These are phyloP conservation scores for Moricandia arvensis DNA, from an alignment of 345 rosid species.

Conservation along the genomic window DNA sequence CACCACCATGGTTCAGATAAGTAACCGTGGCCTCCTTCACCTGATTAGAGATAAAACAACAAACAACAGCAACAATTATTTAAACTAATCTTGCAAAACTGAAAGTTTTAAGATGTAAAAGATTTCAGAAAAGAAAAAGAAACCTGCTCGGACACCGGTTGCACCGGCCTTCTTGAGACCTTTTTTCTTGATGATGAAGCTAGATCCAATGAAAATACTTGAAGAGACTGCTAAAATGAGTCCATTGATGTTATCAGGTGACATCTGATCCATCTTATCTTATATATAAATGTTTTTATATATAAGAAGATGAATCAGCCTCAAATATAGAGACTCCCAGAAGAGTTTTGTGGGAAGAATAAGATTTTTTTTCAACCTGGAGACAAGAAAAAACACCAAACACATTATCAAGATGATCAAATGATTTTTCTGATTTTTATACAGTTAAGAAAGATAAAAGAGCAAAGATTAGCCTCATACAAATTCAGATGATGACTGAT, in stretches of 20 bases:
- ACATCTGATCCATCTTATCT: constrained; percentile 44
- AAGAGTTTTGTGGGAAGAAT: not conserved
- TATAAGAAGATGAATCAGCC: constrained; percentile 36
- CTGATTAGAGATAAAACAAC: constrained; percentile 34
- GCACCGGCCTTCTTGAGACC: constrained; percentile 73
- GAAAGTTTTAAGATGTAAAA: not conserved
- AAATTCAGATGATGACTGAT: not conserved
- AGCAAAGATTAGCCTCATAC: not conserved
- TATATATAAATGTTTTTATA: constrained; percentile 16
- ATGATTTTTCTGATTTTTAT: too few species aligned
- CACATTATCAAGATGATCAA: not conserved
- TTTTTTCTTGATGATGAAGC: constrained; percentile 89
- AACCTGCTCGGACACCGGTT: constrained; percentile 73
- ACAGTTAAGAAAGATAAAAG: not conserved
- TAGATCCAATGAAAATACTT: constrained; percentile 87
- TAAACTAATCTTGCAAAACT: not conserved
- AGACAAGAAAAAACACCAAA: not conserved
- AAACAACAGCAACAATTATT: not conserved
- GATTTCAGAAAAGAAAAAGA: not conserved
- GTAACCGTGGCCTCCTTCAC: constrained; percentile 77
- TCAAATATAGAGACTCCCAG: not conserved
- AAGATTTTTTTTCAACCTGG: constrained; percentile 21
- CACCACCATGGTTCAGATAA: constrained; percentile 93
- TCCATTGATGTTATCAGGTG: constrained; percentile 73
- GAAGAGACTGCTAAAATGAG: constrained; percentile 82